A percentile compares a stretch with the other conserved stretches of the same genome.
Conservation (phyloP, 305 asterid species). For the Solanum aculeatissimum region DNA sequence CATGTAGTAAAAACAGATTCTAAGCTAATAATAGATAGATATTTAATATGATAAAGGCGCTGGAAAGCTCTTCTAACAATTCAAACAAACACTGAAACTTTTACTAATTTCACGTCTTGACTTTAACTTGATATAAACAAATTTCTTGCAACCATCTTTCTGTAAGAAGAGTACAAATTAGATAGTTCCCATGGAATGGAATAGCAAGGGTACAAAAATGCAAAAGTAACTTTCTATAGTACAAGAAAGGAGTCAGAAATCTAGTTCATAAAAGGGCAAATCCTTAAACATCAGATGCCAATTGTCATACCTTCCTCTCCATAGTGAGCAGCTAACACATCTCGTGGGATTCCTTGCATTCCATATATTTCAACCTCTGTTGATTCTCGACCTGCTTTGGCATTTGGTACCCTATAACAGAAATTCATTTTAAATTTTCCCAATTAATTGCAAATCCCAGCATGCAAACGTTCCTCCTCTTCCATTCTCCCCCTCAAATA, state of each 20-base stretch:
- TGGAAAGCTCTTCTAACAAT: neutral
- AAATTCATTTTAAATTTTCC: neutral
- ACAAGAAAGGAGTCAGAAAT: neutral
- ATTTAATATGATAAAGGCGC: neutral
- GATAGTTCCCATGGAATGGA: neutral
- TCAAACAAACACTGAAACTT: neutral
- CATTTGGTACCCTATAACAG: neutral
- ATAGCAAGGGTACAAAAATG: neutral
- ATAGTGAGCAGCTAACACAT: neutral
- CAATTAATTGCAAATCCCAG: neutral
- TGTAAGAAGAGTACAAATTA: neutral
- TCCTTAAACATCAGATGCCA: neutral
- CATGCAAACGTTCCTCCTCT: neutral
- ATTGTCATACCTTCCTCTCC: neutral
- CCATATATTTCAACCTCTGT: neutral
- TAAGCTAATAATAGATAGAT: neutral
- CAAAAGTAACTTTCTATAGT: neutral
- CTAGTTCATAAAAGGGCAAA: neutral
- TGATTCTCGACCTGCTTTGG: neutral
- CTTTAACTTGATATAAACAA: neutral
- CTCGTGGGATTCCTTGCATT: neutral
- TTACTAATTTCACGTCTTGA: neutral
- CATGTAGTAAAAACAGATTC: neutral
- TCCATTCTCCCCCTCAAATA: neutral
- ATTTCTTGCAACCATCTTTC: neutral